Evolutionary conservation across 495 filamentous ascomycete species (phyloP), one percentile per base, ranked within the genome.

Genomic region (Penicillium cinerascens): DNA sequence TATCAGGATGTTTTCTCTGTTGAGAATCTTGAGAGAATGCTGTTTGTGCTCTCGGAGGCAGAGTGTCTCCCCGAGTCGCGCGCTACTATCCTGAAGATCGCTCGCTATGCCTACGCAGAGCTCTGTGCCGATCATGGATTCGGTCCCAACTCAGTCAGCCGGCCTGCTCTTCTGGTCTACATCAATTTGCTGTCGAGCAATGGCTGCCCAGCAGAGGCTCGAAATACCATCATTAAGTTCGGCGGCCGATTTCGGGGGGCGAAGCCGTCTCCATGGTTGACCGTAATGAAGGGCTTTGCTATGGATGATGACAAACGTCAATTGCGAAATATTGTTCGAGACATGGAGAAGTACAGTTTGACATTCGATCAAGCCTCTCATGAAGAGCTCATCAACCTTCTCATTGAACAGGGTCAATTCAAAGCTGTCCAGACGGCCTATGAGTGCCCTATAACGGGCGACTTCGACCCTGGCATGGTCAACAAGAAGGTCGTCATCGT

Each of bases 231-330:
- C 0, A 57, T 78, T 47, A 63, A 78, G 37, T 77, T 78, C 44
- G 73, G 71, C 63, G 39, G 49, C 41, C 68, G 63, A 22, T 52
- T 72, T 37, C 63, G 63, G 26, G 59, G 63, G 17, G 47, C 54
- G 11, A 66, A 57, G 16, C 65, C 64, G 20, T 67, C 70, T 8
- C 70, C 78, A n/a, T 91, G 87, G 83, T 68, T 75, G 3, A 60
- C 67, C 11, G 72, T 91, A 5, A 56, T 93, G 29, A 70, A 72
- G 26, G 89, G 90, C 2, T 85, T 92, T 55, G 83, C 82, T 13
- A 70, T 71, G 51, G 82, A 89, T 54, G 78, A 79, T 9, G 79
- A 83, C 47, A 49, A 46, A 72, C 83, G 56, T 48, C 78, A 59
- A 75, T 48, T 77, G 6, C 58, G 52, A 36, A 58, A 56, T 37